Evolutionary conservation across 2,329 filamentous ascomycete species (phyloP), one percentile per base, ranked within the genome.

Genomic region (Aspergillus sojae): DNA sequence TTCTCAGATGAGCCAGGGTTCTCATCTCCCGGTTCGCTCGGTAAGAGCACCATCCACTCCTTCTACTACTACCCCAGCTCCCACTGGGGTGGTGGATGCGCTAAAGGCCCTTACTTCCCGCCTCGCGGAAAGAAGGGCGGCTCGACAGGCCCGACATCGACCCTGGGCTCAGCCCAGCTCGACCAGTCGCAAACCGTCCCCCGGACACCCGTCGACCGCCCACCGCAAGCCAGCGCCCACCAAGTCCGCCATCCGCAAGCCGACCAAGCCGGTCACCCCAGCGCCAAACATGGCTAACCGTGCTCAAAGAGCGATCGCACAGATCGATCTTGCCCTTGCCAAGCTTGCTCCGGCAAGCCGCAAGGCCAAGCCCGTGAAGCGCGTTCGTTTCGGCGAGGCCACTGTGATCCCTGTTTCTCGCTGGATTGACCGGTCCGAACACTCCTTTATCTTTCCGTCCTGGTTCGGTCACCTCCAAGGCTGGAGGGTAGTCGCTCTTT

Each of bases 391-490:
- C 67, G 68, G 67, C 32, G 69, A 67, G 41, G 64, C 56, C 50
- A 69, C 65, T 21, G 67, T 71, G 58, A 48, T 64, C 45, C 48
- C 66, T 21, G 70, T 75, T 54, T 63, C 69, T 58, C 70, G 67
- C 62, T 74, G 72, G 72, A 74, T 76, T 63, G 67, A 67, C 11
- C 67, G 66, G 34, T 67, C 65, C 48, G 53, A 64, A 50, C 62
- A 75, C 63, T 66, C 65, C 36, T 69, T 66, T 52, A 61, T 19
- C 19, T 46, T 59, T 28, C 39, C 52, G 26, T 57, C 57, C 36
- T 58, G 46, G 57, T 56, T 63, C 39, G 62, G 61, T n/a, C 46
- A 63, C 48, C 57, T 68, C 30, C 64, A 66, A 43, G 66, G 64
- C 21, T 68, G 66, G 66, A 58, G 45, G 21, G 62, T 63, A 53